phyloP scores from a whole-genome alignment of 192 early-diverging fungal genomes.

The Linnemannia zychae region DNA sequence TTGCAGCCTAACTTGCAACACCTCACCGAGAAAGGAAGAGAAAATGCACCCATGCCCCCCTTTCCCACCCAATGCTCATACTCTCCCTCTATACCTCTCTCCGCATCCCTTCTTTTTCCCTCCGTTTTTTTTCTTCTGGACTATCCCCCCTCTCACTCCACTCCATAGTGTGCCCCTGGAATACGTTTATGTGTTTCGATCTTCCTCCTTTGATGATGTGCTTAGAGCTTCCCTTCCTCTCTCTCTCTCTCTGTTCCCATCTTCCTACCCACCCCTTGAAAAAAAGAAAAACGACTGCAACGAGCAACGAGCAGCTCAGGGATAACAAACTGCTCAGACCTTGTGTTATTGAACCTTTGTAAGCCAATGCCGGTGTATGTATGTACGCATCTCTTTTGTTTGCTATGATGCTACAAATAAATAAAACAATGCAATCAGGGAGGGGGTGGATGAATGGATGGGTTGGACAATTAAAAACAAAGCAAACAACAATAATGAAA shows the following conservation, averaged over 20 bases:
- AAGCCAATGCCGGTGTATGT: too few species aligned
- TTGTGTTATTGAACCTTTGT: too few species aligned
- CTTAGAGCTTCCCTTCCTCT: not conserved
- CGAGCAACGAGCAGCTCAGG: too few species aligned
- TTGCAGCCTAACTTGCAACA: too few species aligned
- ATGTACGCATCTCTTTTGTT: not conserved
- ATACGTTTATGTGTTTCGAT: not conserved
- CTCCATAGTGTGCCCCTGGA: not conserved
- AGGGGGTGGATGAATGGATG: not conserved
- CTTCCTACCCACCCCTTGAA: not conserved
- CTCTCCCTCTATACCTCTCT: not conserved
- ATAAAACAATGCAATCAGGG: not conserved
- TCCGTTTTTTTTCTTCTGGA: not conserved
- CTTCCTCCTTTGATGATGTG: not conserved
- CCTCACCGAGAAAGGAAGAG: too few species aligned
- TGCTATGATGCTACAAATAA: not conserved
- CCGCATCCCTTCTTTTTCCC: too few species aligned
- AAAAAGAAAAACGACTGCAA: too few species aligned
- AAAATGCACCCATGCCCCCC: too few species aligned
- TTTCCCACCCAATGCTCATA: not conserved
- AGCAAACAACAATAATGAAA: too few species aligned
- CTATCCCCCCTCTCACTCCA: constrained; percentile 2
- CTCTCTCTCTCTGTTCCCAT: not conserved
- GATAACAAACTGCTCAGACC: too few species aligned
- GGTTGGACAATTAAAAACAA: not conserved